phyloP scores from a whole-genome alignment of 2,329 filamentous ascomycete species.

The Pseudocercospora fijiensis region DNA sequence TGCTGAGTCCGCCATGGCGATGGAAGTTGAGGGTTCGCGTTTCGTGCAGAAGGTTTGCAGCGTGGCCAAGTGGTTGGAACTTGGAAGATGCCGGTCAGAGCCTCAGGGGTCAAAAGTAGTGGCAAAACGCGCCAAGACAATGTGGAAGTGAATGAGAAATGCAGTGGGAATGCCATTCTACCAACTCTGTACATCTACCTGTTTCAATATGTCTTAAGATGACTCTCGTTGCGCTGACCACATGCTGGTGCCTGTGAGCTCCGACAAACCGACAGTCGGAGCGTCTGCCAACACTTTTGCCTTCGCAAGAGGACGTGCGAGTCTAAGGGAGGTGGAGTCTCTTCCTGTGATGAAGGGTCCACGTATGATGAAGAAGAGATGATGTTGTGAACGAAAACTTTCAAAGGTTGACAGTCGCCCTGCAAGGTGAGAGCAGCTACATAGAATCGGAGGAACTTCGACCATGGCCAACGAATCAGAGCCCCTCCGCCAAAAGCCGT shows the following conservation, averaged over 20 bases:
- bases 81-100: not conserved
- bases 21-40: not conserved
- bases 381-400: not conserved
- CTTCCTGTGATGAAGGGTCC: too few relatives aligned
- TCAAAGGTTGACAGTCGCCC: constrained; percentile 12
- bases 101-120: not conserved
- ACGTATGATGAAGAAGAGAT: not conserved
- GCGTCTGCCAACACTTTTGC: too few relatives aligned
- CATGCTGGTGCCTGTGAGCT: not conserved
- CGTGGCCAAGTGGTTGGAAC: not conserved
- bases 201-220: too few relatives aligned
- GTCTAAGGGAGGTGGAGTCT: too few relatives aligned
- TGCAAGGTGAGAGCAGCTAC: not conserved
- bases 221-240: not conserved
- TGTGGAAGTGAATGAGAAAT: not conserved
- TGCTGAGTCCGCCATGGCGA: constrained; percentile 21
- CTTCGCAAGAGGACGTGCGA: too few relatives aligned
- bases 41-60: not conserved
- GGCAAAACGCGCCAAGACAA: not conserved
- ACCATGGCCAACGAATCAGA: not conserved
- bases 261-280: not conserved
- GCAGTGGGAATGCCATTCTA: too few relatives aligned
- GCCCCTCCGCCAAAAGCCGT: not conserved
- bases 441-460: constrained; percentile 1
- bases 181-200: too few relatives aligned